These are phyloP conservation scores for Kwoniella mangroviensis DNA, from an alignment of 768 basidiomycete species.

Conservation along the genomic window DNA sequence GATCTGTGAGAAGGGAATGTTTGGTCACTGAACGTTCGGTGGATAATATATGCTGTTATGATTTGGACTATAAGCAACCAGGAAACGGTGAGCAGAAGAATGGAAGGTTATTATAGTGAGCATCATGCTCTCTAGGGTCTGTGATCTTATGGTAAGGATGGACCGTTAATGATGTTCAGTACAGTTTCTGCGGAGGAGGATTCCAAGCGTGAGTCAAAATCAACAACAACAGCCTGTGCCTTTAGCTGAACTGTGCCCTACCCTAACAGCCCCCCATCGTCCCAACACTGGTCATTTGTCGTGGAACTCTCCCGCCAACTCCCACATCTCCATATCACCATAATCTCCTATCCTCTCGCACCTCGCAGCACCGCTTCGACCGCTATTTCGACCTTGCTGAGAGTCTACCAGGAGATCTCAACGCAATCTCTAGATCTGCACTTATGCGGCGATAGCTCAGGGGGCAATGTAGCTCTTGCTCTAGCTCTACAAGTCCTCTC, in stretches of 20 bases:
- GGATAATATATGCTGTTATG: slow-evolving; percentile 2
- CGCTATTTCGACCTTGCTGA: background rate
- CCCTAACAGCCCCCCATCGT: background rate
- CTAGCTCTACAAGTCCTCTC: background rate
- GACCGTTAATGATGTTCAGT: background rate
- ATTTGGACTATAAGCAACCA: background rate
- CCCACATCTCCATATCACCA: background rate
- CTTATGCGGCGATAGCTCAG: slow-evolving; percentile 7
- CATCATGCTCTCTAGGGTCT: background rate
- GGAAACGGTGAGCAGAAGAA: background rate
- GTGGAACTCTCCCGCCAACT: background rate
- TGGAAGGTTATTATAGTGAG: slow-evolving; percentile 9
- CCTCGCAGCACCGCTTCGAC: background rate
- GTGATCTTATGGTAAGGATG: background rate
- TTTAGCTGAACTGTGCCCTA: too few species aligned
- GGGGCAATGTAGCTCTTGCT: slow-evolving; percentile 1
- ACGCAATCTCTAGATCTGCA: background rate
- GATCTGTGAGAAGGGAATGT: background rate
- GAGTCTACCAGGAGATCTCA: background rate
- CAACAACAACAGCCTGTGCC: too few species aligned
- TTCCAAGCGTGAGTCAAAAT: slow-evolving; percentile 8
- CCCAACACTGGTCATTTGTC: slow-evolving; percentile 14
- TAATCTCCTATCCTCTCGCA: slow-evolving; percentile 8
- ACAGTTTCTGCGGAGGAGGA: slow-evolving; percentile 14
- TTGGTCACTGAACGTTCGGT: slow-evolving; percentile 5